These are phyloP conservation scores for Achaetomium macrosporum DNA, from an alignment of 2,329 filamentous ascomycete genomes.

Conservation along the genomic window DNA sequence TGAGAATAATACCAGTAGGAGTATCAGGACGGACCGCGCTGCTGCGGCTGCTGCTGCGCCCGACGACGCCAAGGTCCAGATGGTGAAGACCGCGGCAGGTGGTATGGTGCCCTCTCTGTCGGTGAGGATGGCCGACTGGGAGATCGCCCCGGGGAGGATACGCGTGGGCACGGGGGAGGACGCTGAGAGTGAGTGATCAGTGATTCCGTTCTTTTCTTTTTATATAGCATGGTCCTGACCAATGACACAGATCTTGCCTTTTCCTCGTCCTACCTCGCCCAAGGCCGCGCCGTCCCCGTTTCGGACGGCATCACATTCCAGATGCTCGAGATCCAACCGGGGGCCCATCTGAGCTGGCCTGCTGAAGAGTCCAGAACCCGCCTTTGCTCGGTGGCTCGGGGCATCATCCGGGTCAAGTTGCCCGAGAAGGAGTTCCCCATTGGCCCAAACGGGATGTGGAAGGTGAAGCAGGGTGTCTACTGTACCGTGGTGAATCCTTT, in stretches of 20 bases:
- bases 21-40: not conserved
- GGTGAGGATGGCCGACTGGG: constrained; percentile 15
- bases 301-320: constrained; percentile 9
- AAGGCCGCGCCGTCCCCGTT: constrained; percentile 3
- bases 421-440: constrained; percentile 15
- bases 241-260: constrained; percentile 13
- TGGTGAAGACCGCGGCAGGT: not conserved
- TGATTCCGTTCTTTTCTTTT: too few relatives aligned
- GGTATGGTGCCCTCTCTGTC: not conserved
- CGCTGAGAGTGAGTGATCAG: constrained; percentile 9
- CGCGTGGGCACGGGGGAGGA: not conserved
- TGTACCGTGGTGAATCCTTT: constrained; percentile 13
- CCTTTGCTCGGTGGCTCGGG: constrained; percentile 16
- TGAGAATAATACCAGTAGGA: not conserved
- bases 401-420: constrained; percentile 10
- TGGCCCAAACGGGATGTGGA: constrained; percentile 26
- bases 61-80: too few relatives aligned
- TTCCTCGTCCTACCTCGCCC: constrained; percentile 17
- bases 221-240: too few relatives aligned
- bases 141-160: constrained; percentile 17
- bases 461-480: constrained; percentile 19
- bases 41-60: too few relatives aligned
- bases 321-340: constrained; percentile 7
- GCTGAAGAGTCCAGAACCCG: constrained; percentile 6
- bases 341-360: constrained; percentile 1